phyloP scores from a whole-genome alignment of 495 filamentous ascomycete genomes.

The Lepidopterella palustris region DNA sequence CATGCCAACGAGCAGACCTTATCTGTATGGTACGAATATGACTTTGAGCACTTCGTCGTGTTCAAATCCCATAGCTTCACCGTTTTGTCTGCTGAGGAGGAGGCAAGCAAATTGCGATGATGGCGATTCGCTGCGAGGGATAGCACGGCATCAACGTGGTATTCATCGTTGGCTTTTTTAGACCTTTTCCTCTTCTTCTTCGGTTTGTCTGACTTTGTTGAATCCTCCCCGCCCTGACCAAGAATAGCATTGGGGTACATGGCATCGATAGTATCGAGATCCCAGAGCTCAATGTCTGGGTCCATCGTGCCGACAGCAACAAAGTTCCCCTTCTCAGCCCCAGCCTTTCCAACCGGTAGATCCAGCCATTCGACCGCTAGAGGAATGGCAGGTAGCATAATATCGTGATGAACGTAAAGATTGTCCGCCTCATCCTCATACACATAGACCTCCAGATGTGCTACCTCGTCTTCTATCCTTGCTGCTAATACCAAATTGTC shows the following conservation, averaged over 20 bases:
- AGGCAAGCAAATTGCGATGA: constrained; percentile 92
- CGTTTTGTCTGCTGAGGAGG: constrained; percentile 90
- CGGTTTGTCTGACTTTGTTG: constrained; percentile 45
- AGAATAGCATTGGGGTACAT: constrained; percentile 98
- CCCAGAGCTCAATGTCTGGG: constrained; percentile 98
- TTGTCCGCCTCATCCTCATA: constrained; percentile 94
- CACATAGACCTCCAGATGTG: constrained; percentile 93
- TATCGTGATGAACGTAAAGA: constrained; percentile 98
- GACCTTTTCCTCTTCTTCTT: constrained; percentile 79
- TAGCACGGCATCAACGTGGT: constrained; percentile 90
- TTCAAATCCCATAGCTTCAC: constrained; percentile 97
- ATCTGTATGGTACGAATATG: constrained; percentile 83
- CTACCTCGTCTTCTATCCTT: constrained; percentile 93
- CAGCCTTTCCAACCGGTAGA: constrained; percentile 68
- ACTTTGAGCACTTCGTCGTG: constrained; percentile 86
- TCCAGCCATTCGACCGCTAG: constrained; percentile 94
- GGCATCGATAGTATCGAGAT: constrained; percentile 88
- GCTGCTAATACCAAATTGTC: constrained; percentile 90
- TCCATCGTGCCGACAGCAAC: constrained; percentile 96
- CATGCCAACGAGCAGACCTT: constrained; percentile 94
- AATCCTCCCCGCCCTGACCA: constrained; percentile 64
- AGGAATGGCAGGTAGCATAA: constrained; percentile 96
- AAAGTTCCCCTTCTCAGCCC: constrained; percentile 60
- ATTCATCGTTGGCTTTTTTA: constrained; percentile 80
- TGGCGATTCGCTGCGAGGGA: constrained; percentile 85